These are phyloP conservation scores for Fusarium duplospermum DNA, from an alignment of 2,329 filamentous ascomycete species.

Conservation along the genomic window DNA sequence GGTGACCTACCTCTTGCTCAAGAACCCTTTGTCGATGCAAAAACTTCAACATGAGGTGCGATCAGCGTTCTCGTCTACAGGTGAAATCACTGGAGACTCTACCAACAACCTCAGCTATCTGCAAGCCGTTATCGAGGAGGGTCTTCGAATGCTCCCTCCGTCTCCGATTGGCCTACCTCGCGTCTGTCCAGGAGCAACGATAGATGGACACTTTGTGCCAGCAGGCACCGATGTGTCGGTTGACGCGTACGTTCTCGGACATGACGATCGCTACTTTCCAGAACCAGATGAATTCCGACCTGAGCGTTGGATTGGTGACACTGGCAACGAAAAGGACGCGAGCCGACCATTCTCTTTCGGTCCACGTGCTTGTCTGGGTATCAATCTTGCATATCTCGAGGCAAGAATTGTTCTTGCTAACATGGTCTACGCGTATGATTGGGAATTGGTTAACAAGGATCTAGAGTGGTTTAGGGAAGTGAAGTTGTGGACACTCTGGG, in stretches of 20 bases:
- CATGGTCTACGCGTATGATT: slow-evolving; percentile 9
- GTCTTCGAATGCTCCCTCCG: slow-evolving; percentile 22
- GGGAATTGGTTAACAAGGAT: slow-evolving; percentile 6
- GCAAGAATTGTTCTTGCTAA: background rate
- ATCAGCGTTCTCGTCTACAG: background rate
- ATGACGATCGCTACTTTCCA: slow-evolving; percentile 10
- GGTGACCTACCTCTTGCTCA: background rate
- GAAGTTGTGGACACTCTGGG: background rate
- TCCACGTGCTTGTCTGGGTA: slow-evolving; percentile 2
- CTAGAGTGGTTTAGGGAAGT: slow-evolving; percentile 2
- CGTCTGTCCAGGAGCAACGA: slow-evolving; percentile 3
- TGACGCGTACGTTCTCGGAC: background rate
- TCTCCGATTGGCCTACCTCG: slow-evolving; percentile 10
- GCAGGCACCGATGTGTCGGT: slow-evolving; percentile 16
- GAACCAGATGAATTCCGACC: slow-evolving; percentile 8
- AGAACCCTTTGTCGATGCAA: background rate
- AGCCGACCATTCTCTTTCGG: slow-evolving; percentile 7
- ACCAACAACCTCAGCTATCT: slow-evolving; percentile 18
- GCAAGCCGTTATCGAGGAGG: slow-evolving; percentile 19
- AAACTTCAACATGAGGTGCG: slow-evolving; percentile 21
- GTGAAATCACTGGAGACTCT: slow-evolving; percentile 17
- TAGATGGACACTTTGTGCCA: slow-evolving; percentile 22
- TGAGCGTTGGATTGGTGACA: slow-evolving; percentile 4
- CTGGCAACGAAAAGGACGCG: background rate
- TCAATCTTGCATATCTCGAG: background rate